Evolutionary conservation across 495 filamentous ascomycete species (phyloP).

Genomic region (Penicillium lividum): DNA sequence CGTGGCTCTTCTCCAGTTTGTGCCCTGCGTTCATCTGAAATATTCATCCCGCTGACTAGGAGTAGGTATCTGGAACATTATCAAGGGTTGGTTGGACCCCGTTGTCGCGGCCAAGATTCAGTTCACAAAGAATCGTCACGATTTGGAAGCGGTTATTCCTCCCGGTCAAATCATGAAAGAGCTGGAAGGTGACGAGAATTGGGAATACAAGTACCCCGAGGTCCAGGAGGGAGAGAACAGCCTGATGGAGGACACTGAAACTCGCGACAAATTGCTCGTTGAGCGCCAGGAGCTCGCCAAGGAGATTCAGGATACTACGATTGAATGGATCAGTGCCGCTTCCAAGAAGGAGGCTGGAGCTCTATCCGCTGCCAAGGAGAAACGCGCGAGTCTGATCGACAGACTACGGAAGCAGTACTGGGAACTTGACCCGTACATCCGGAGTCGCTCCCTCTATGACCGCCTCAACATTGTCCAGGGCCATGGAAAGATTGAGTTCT

Average conservation of each 20-base stretch:
- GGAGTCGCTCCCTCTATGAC: conserved; percentile 74
- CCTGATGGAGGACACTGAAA: conserved; percentile 64
- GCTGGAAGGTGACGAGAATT: conserved; percentile 80
- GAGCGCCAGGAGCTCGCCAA: conserved; percentile 62
- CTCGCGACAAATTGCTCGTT: conserved; percentile 59
- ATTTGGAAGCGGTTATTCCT: conserved; percentile 76
- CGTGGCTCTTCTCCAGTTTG: conserved; percentile 93
- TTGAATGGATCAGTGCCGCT: conserved; percentile 63
- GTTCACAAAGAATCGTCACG: conserved; percentile 82
- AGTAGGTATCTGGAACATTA: conserved; percentile 82
- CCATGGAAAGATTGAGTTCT: conserved; percentile 69
- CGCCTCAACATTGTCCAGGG: conserved; percentile 66
- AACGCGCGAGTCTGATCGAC: conserved; percentile 60
- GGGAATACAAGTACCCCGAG: conserved; percentile 78
- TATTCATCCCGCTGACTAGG: background rate
- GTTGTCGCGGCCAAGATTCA: conserved; percentile 62
- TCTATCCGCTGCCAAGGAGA: conserved; percentile 52
- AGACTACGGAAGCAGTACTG: conserved; percentile 77
- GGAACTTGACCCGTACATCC: conserved; percentile 73
- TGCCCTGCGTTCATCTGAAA: conserved; percentile 3
- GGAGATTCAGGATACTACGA: conserved; percentile 67
- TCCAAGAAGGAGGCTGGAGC: conserved; percentile 47
- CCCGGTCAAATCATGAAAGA: conserved; percentile 70
- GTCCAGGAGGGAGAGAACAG: conserved; percentile 69
- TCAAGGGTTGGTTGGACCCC: conserved; percentile 94